These are phyloP conservation scores for Trematosphaeria pertusa DNA, from an alignment of 2,329 filamentous ascomycete species.

Conservation along the genomic window DNA sequence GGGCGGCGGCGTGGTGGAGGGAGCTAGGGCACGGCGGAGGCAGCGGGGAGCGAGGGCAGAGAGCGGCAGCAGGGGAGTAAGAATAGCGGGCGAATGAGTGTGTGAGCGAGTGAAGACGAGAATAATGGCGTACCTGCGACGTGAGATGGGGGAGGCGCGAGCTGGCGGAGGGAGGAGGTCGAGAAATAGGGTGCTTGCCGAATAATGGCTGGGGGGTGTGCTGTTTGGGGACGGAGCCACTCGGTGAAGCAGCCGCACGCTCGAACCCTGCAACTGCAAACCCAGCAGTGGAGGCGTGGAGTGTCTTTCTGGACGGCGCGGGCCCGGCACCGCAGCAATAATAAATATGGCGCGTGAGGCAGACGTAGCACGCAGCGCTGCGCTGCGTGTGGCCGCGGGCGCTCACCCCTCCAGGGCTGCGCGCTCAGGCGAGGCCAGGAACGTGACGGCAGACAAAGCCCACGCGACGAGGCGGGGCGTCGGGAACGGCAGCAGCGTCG, in stretches of 20 bases:
- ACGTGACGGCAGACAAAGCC: neutral
- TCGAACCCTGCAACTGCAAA: slow-evolving; percentile 5
- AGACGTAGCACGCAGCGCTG: neutral
- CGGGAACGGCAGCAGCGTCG: neutral
- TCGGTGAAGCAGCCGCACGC: slow-evolving; percentile 5
- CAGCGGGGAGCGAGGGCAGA: neutral
- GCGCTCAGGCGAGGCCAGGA: neutral
- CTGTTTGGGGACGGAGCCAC: slow-evolving; percentile 8
- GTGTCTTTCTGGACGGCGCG: neutral
- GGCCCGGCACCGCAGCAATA: neutral
- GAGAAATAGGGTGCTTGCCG: neutral
- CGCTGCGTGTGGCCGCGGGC: neutral
- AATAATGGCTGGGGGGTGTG: slow-evolving; percentile 5
- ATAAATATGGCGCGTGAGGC: neutral
- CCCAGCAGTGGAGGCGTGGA: slow-evolving; percentile 1
- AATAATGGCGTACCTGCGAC: slow-evolving; percentile 4
- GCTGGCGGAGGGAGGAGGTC: neutral
- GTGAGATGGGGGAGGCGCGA: neutral
- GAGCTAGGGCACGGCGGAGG: neutral
- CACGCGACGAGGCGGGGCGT: neutral
- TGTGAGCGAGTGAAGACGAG: slow-evolving; percentile 1
- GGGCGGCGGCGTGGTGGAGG: neutral
- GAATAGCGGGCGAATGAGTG: slow-evolving; percentile 13
- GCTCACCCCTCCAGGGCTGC: too few species aligned
- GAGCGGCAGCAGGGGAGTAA: too few species aligned